Evolutionary conservation across 140 eudicot genomes (phyloP).

Genomic region (Anethum foeniculum): DNA sequence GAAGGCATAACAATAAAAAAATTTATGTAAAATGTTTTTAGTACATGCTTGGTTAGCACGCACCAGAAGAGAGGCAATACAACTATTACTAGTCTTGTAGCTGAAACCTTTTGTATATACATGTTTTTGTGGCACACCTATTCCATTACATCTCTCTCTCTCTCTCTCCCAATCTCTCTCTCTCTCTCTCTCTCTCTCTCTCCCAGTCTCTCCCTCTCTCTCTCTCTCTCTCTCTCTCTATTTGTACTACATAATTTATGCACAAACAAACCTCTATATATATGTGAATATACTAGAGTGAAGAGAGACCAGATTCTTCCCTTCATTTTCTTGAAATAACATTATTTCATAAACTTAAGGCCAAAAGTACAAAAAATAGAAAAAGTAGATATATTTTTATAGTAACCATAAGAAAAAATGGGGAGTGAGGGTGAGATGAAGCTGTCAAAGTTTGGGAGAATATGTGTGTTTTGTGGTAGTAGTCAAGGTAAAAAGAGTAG

Average conservation of each 20-base stretch:
- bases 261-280: not conserved
- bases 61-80: constrained; percentile 24
- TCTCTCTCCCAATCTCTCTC: not conserved
- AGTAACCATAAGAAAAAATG: constrained; percentile 18
- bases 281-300: not conserved
- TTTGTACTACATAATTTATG: too few relatives aligned
- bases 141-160: not conserved
- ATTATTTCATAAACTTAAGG: not conserved
- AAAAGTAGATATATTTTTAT: constrained; percentile 2
- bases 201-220: not conserved
- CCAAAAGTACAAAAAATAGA: not conserved
- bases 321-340: constrained; percentile 1
- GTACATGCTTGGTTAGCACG: constrained; percentile 12
- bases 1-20: constrained; percentile 22
- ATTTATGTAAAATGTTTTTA: constrained; percentile 19
- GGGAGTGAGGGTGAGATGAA: constrained; percentile 47
- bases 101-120: not conserved
- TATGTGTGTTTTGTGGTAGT: constrained; percentile 96
- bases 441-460: constrained; percentile 63
- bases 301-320: constrained; percentile 12
- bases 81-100: constrained; percentile 21
- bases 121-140: constrained; percentile 25
- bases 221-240: not conserved
- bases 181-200: not conserved
- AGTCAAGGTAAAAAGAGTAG: constrained; percentile 80